Evolutionary conservation across 2,329 filamentous ascomycete genomes (phyloP), one percentile per base, ranked within the genome.

Genomic region (Aschersonia sp.): DNA sequence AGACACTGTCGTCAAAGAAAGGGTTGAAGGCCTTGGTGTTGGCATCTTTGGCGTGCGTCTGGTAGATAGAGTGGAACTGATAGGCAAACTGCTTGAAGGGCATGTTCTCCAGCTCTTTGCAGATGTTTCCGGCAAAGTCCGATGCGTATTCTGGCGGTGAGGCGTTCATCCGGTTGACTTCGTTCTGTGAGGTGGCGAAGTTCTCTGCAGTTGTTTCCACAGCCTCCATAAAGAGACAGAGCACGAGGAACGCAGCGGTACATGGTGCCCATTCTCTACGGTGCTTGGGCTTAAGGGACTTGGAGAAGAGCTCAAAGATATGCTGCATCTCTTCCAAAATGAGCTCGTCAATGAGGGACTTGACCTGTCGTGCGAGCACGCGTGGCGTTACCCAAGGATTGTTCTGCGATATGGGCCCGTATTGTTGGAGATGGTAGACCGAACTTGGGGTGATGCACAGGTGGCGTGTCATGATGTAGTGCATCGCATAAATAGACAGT

Each of bases 31-130:
- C 64, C 58, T 65, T 71, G 6, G 66, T 58, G 42, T 67, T 66
- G 4, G 65, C 64, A 51, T 76, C 72, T 52, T 65, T 65, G 47
- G 64, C 67, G 56, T 77, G 72, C 22, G 75, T 78, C 63, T 77
- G 73, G 54, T 76, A 79, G 48, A 76, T 66, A 55, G 76, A 69
- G 58, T 79, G 75, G 56, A 79, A 79, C 59, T 77, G 74, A 52
- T 73, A 76, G 4, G 72, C 72, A 54, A 79, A 77, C 59, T 79
- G 74, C 59, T 70, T 73, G 56, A 79, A 79, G 1, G 75, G 75
- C 63, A 78, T 63, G 53, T 76, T 75, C 56, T 79, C 75, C 44
- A 79, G 65, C 55, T 74, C 70, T 32, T 59, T 59, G 60, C 70
- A 74, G 32, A 71, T 60, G 6, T 62, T 60, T 43, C 74, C 61